A percentile compares a stretch with the other conserved stretches of the same genome.
Conservation (phyloP, 129 eudicot genomes). For the Cynara cardunculus region DNA sequence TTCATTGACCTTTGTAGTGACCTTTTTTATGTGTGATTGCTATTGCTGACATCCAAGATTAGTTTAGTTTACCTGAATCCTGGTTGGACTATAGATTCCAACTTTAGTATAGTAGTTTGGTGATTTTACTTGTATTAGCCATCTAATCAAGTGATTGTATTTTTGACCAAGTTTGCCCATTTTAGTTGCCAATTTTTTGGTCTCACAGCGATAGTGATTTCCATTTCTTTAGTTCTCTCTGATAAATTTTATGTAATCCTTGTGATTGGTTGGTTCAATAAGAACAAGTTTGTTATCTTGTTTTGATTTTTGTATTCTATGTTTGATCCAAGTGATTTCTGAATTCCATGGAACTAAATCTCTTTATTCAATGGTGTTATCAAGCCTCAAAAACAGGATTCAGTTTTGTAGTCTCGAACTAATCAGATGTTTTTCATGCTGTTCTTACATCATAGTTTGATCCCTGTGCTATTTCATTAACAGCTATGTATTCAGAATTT, state of each 20-base stretch:
- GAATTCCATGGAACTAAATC: constrained; percentile 9
- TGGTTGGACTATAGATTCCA: not conserved
- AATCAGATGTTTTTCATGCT: not conserved
- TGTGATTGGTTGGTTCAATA: not conserved
- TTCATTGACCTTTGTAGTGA: not conserved
- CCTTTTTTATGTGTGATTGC: not conserved
- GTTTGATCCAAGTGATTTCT: constrained; percentile 3
- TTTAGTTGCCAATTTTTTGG: not conserved
- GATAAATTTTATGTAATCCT: not conserved
- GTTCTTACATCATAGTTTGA: not conserved
- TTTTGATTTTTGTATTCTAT: not conserved
- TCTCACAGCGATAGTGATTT: not conserved
- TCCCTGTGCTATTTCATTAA: not conserved
- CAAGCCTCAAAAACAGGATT: not conserved
- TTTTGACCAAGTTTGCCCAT: not conserved
- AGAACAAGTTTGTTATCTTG: not conserved
- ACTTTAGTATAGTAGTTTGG: not conserved
- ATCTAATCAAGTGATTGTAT: not conserved
- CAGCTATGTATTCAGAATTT: not conserved
- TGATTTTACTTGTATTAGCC: constrained; percentile 1
- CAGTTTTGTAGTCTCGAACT: not conserved
- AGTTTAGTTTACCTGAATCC: not conserved
- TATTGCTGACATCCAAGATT: not conserved
- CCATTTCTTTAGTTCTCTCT: not conserved
- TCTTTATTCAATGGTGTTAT: not conserved